Conservation (phyloP, 768 basidiomycete genomes). For the Russula olivacea region DNA sequence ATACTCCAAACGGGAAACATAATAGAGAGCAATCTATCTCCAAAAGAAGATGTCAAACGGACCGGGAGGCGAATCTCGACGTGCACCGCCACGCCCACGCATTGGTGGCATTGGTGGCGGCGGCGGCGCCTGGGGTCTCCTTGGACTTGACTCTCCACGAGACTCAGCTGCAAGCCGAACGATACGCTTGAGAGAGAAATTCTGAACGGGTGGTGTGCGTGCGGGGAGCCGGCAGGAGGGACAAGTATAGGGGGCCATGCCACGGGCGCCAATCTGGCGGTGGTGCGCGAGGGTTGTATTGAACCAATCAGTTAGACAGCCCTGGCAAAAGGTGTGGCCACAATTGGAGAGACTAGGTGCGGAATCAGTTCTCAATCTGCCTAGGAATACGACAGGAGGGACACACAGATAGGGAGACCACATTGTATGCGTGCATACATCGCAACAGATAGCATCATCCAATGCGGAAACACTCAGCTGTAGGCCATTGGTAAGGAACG, state of each 20-base stretch:
- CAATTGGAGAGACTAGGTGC: conserved; percentile 50
- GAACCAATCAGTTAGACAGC: conserved; percentile 54
- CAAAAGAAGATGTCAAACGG: conserved; percentile 15
- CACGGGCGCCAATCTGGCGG: conserved; percentile 33
- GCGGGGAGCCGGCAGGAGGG: conserved; percentile 57
- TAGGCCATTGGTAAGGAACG: not conserved
- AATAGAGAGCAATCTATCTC: not conserved
- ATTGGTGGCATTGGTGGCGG: not conserved
- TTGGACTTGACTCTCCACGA: conserved; percentile 44
- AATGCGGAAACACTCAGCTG: conserved; percentile 30
- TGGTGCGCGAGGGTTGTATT: conserved; percentile 45
- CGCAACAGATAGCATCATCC: conserved; percentile 54
- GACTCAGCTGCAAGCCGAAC: conserved; percentile 45
- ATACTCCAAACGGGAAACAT: not conserved
- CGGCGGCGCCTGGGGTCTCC: conserved; percentile 8
- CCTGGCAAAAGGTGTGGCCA: conserved; percentile 64
- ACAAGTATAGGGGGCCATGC: conserved; percentile 46
- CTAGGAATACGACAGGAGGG: not conserved
- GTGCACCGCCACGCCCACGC: conserved; percentile 13
- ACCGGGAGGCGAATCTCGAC: conserved; percentile 1
- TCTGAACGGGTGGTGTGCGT: conserved; percentile 48
- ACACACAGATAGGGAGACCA: conserved; percentile 64
- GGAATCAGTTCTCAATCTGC: conserved; percentile 6
- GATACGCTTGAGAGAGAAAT: conserved; percentile 55
- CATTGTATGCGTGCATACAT: conserved; percentile 58